Conservation (phyloP, 345 rosid species). For the Camelina sativa region DNA sequence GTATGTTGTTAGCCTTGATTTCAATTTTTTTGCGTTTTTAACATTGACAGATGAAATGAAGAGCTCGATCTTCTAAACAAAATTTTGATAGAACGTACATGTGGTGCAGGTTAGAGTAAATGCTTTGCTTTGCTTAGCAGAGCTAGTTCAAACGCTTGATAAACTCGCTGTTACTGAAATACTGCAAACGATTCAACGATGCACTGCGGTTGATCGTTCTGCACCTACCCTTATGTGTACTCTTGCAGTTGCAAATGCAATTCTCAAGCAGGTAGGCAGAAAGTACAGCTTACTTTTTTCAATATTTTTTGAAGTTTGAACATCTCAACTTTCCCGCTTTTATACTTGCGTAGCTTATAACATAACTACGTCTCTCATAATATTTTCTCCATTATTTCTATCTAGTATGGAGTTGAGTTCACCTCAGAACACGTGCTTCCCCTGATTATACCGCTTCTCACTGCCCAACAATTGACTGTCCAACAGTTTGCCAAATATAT, state of each 20-base stretch:
- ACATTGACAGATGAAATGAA: slow-evolving; percentile 13
- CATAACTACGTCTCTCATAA: slow-evolving; percentile 17
- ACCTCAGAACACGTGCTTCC: slow-evolving; percentile 88
- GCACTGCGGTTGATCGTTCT: slow-evolving; percentile 93
- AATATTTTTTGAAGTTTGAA: not conserved
- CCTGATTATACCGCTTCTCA: slow-evolving; percentile 79
- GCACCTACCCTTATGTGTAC: slow-evolving; percentile 98
- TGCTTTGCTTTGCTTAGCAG: slow-evolving; percentile 90
- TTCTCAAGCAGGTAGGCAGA: slow-evolving; percentile 73
- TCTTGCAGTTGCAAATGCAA: slow-evolving; percentile 85
- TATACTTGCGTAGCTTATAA: slow-evolving; percentile 5
- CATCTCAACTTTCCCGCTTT: not conserved
- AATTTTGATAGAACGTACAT: not conserved
- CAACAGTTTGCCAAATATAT: slow-evolving; percentile 96
- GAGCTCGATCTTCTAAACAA: slow-evolving; percentile 25
- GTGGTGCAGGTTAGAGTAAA: slow-evolving; percentile 84
- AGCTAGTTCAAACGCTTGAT: slow-evolving; percentile 70
- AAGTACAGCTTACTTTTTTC: not conserved
- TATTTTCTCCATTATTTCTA: slow-evolving; percentile 21
- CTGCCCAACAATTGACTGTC: slow-evolving; percentile 86
- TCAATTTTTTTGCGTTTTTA: slow-evolving; percentile 8
- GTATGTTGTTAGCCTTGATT: slow-evolving; percentile 66
- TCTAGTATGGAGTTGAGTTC: slow-evolving; percentile 91
- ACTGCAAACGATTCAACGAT: slow-evolving; percentile 86
- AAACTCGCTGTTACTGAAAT: slow-evolving; percentile 73